phyloP scores from a whole-genome alignment of 441 rosid species.

The Breynia disticha region DNA sequence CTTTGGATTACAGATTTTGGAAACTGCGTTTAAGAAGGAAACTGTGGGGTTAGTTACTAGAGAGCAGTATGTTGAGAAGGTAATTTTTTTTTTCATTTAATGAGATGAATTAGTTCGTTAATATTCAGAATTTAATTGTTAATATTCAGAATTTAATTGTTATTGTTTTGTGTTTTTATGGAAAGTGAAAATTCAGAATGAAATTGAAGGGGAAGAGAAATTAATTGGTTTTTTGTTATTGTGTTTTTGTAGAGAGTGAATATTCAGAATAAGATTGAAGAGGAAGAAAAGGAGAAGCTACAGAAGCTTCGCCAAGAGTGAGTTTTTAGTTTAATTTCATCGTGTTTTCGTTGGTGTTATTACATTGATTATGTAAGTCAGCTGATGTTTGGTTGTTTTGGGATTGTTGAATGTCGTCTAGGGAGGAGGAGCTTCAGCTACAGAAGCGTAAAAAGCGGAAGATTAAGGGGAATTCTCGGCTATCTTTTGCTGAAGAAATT shows the following conservation, averaged over 20 bases:
- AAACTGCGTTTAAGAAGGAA: constrained; percentile 83
- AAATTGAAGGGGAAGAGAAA: constrained; percentile 3
- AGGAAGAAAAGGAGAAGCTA: constrained; percentile 96
- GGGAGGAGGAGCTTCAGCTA: constrained; percentile 85
- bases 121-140: too few species aligned
- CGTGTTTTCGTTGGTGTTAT: background rate
- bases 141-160: too few species aligned
- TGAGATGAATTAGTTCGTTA: too few species aligned
- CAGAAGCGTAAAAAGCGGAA: constrained; percentile 87
- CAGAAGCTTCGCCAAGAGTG: constrained; percentile 87
- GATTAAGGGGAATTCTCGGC: constrained; percentile 58
- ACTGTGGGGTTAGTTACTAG: constrained; percentile 89
- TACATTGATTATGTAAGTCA: background rate
- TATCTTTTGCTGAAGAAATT: constrained; percentile 81
- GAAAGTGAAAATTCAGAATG: too few species aligned
- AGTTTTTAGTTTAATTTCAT: constrained; percentile 34
- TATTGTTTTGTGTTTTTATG: too few species aligned
- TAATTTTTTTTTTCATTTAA: constrained; percentile 20
- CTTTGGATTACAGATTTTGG: background rate
- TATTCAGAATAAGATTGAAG: constrained; percentile 82
- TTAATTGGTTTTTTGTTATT: background rate
- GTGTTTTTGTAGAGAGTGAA: constrained; percentile 56
- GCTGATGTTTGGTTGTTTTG: constrained; percentile 5
- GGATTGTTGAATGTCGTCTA: constrained; percentile 12
- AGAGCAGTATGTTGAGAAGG: constrained; percentile 95